phyloP scores from a whole-genome alignment of 2,329 filamentous ascomycete species.

The Aspergillus proliferans region DNA sequence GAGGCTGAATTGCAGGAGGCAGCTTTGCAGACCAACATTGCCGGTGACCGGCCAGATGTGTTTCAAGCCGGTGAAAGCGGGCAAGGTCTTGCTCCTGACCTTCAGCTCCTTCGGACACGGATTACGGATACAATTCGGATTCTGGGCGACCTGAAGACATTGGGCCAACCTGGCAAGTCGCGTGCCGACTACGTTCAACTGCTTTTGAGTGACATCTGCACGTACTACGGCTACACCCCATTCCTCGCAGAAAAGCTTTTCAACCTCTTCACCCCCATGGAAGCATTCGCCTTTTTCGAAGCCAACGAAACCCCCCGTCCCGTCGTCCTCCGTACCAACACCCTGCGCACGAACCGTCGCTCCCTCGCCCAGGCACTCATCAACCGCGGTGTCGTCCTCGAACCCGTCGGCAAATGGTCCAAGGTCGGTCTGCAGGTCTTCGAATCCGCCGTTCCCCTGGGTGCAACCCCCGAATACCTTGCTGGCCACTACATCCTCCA shows the following conservation, averaged over 20 bases:
- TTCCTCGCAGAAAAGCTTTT: conserved; percentile 96
- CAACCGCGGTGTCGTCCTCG: conserved; percentile 90
- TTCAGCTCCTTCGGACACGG: conserved; percentile 78
- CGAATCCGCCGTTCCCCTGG: conserved; percentile 77
- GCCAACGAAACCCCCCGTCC: conserved; percentile 93
- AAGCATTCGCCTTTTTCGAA: conserved; percentile 98
- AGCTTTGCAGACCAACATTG: conserved; percentile 89
- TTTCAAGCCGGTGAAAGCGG: conserved; percentile 54
- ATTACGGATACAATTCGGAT: conserved; percentile 93
- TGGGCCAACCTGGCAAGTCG: conserved; percentile 73
- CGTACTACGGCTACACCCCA: conserved; percentile 92
- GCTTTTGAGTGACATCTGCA: conserved; percentile 84
- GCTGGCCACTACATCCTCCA: conserved; percentile 97
- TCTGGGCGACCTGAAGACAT: conserved; percentile 76
- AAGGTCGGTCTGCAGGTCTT: conserved; percentile 97
- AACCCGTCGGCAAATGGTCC: conserved; percentile 97
- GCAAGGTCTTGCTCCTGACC: conserved; percentile 71
- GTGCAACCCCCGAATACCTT: conserved; percentile 94
- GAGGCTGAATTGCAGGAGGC: conserved; percentile 79
- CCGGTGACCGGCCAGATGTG: conserved; percentile 64
- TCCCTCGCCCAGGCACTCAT: conserved; percentile 90
- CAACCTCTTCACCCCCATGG: conserved; percentile 81
- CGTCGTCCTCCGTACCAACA: conserved; percentile 95
- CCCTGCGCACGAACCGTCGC: conserved; percentile 66
- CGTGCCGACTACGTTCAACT: conserved; percentile 82